Evolutionary conservation across 2,329 filamentous ascomycete genomes (phyloP), one percentile per base, ranked within the genome.

Genomic region (Diaporthe citri): DNA sequence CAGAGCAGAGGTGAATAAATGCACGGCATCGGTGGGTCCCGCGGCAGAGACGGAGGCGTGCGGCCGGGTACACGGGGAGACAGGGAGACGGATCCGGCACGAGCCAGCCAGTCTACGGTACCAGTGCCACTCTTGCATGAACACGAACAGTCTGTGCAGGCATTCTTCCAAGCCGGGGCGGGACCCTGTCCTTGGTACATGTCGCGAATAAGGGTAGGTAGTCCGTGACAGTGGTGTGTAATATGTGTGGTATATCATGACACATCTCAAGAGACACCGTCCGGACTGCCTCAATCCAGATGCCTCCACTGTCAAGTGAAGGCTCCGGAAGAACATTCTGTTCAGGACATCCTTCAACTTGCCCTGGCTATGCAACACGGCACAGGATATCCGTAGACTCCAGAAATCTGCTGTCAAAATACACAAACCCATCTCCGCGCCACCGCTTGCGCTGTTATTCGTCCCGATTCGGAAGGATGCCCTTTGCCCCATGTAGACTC

Each of bases 11-110:
- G 48, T 39, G 20, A 15, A 41, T 9, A 46, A 41, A 59, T 59
- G 67, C 67, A 71, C 67, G 55, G 59, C 52, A 71, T 59, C 51
- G 52, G 67, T 46, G 55, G 67, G 41, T 57, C 55, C 67, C 64
- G 64, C 64, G 48, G 34, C 64, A 41, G 34, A 69, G 46, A 41
- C 48, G 48, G 64, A 69, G n/a, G 36, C n/a, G 34, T 15, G 64
- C 64, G 20, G 31, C 20, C 46, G 34, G 64, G 34, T 31, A 41
- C 31, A 55, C 64, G 22, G 34, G 34, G 34, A 17, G 15, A 55
- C 64, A 13, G 34, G 34, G 34, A 17, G 15, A 41, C 46, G 2
- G 22, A 41, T 69, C 64, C 64, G 48, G 46, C 34, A 52, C 31
- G 28, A 60, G 36, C 43, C 55, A 48, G 28, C 6, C 7, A 34